Evolutionary conservation across 139 green algal genomes (phyloP), one percentile per base, ranked within the genome.

Genomic region (Klebsormidium nitens): DNA sequence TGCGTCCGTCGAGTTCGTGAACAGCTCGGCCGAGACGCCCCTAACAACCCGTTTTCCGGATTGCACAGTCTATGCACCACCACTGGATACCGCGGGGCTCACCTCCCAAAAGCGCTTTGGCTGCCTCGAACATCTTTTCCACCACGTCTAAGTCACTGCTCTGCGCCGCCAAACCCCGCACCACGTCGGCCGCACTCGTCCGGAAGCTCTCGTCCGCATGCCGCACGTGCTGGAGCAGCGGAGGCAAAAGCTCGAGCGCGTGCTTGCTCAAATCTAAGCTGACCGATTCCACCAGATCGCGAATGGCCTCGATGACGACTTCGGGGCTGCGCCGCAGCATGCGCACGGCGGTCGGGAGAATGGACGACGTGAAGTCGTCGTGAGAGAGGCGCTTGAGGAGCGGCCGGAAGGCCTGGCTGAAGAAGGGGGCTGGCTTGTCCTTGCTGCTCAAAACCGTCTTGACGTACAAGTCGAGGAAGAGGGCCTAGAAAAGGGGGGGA

Each of bases 241-340:
- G 19, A 19, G 65, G 39, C 32, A 74, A 17, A 29, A 80, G 39
- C 36, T 71, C 72, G 1, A 4, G 28, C 5, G 49, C 66, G 56
- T 77, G 60, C 17, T 67, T 39, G 69, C 66, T 76, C 40, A 80
- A 5, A 36, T 80, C 72, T 1, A 80, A 2, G 5, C 19, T n/a
- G 31, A 77, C 66, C 17, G 36, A 38, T 2, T 34, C 68, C 19
- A 77, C 14, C 17, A 65, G 56, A 19, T 75, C 37, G 63, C 69
- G 61, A 23, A 61, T n/a, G 0, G 72, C 65, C 28, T 59, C 59
- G 50, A 80, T 75, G 49, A 75, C 70, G 42, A 80, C 34, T 50
- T 80, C 72, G 46, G 72, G 72, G 29, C 49, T 74, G 19, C 72
- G 72, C 46, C 71, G 70, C 36, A 80, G 72, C 66, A 74, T 74